Evolutionary conservation across 805 yeast genomes (phyloP), one percentile per base, ranked within the genome.

Genomic region (Candida boidinii): DNA sequence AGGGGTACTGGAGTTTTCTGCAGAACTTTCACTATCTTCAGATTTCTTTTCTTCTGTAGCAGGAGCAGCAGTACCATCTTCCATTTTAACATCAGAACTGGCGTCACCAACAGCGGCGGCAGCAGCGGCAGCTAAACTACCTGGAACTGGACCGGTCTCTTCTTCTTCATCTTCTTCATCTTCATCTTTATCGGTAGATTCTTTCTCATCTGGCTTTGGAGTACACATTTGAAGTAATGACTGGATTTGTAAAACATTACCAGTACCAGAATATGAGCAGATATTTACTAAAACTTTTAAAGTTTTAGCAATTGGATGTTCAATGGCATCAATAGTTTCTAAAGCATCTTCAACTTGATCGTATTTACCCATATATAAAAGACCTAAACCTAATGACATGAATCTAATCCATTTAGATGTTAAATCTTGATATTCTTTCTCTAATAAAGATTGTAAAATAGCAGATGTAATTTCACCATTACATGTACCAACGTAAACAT

Each of bases 231-330:
- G 94, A 48, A 90, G 71, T 51, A 92, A 68, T 24, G 85, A 77
- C 64, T 92, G 98, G 41, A 92, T 83, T 63, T 88, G 92, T 41
- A 92, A 70, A 21, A 92, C 98, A 54, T 92, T 92, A 45, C 98
- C 98, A 25, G 97, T 86, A 41, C 97, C 98, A 9, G 96, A 94
- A 62, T 82, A 88, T 4, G 97, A 94, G 63, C 96, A 84, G 33
- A 88, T 81, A 41, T 81, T 86, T 22, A 94, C 87, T 50, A 92
- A 68, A 12, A 87, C 92, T 58, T 85, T 92, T 52, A 88, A 74
- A 29, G 94, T 82, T 45, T 83, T 79, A 18, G 92, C 78, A 51
- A 92, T 79, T 26, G 96, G 96, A 53, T 90, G 96, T 45, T 87
- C 96, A 49, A 92, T 82, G 12, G 97, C 97, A 54, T 80, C 83